These are phyloP conservation scores for Gonapodya prolifera DNA, from an alignment of 192 early-diverging fungal genomes.

Conservation along the genomic window DNA sequence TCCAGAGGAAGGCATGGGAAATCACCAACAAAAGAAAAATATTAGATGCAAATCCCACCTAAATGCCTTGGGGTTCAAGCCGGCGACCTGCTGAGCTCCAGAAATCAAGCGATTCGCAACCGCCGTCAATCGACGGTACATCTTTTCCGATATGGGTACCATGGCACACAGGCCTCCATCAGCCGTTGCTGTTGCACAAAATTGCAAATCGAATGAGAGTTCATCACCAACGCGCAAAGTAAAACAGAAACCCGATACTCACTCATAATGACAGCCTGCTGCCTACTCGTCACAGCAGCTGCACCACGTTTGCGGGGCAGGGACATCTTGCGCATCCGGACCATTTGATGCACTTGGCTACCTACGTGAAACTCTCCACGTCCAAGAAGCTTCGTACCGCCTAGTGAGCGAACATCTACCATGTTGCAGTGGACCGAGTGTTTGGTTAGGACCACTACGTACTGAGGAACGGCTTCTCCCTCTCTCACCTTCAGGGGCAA, in stretches of 20 bases:
- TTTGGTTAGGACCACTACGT: conserved; percentile 2
- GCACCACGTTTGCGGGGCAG: neutral
- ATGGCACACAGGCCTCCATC: conserved; percentile 57
- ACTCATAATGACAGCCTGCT: conserved; percentile 19
- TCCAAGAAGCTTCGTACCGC: conserved; percentile 78
- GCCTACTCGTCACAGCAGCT: neutral
- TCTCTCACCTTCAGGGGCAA: conserved; percentile 71
- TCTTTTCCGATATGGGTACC: conserved; percentile 75
- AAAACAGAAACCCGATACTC: conserved; percentile 10
- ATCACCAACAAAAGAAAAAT: neutral
- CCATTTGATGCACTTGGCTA: conserved; percentile 54
- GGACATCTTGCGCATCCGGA: conserved; percentile 35
- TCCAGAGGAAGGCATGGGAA: conserved; percentile 5
- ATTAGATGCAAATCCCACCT: conserved; percentile 29
- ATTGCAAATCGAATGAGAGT: conserved; percentile 17
- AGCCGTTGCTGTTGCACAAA: conserved; percentile 32
- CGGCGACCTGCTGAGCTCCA: conserved; percentile 66
- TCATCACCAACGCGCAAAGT: conserved; percentile 14
- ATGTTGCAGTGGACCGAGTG: neutral
- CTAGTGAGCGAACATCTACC: conserved; percentile 72
- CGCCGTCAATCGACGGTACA: conserved; percentile 77
- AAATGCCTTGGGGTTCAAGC: conserved; percentile 84
- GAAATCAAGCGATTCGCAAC: conserved; percentile 78
- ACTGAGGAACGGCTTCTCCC: too few relatives aligned
- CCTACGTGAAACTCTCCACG: conserved; percentile 81